Conservation (phyloP, 768 basidiomycete species). For the Ramaria sp. region DNA sequence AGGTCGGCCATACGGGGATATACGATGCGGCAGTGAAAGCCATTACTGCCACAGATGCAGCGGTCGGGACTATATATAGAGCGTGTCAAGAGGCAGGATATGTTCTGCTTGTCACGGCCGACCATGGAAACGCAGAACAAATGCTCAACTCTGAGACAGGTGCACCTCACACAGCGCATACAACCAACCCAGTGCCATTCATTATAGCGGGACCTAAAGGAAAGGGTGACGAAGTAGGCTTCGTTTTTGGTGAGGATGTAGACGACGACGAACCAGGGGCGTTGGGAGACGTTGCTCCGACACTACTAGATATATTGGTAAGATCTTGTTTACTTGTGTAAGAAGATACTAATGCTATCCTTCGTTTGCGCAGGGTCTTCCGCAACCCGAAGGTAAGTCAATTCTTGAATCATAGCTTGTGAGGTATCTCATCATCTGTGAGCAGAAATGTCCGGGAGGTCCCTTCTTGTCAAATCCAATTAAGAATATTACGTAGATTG, state of each 20-base stretch:
- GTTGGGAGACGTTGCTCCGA: conserved; percentile 86
- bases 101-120: conserved; percentile 78
- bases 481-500: neutral
- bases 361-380: conserved; percentile 34
- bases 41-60: conserved; percentile 78
- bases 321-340: conserved; percentile 9
- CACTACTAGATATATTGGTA: conserved; percentile 67
- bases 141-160: conserved; percentile 80
- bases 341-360: neutral
- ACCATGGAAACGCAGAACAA: conserved; percentile 94
- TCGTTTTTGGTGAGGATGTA: conserved; percentile 41
- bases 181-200: conserved; percentile 84
- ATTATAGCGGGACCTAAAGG: conserved; percentile 64
- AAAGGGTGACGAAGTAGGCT: conserved; percentile 13
- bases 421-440: neutral
- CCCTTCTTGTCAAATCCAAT: conserved; percentile 25
- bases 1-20: conserved; percentile 88
- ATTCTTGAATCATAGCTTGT: conserved; percentile 14
- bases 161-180: conserved; percentile 86
- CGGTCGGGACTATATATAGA: conserved; percentile 78
- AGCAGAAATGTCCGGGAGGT: conserved; percentile 50
- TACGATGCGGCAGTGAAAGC: conserved; percentile 88
- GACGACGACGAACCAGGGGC: conserved; percentile 54
- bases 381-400: conserved; percentile 54
- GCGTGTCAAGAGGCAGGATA: conserved; percentile 83